A percentile compares a stretch with the other conserved stretches of the same genome.
These are phyloP conservation scores for Zopfia rhizophila DNA, from an alignment of 2,329 filamentous ascomycete genomes.

Conservation along the genomic window DNA sequence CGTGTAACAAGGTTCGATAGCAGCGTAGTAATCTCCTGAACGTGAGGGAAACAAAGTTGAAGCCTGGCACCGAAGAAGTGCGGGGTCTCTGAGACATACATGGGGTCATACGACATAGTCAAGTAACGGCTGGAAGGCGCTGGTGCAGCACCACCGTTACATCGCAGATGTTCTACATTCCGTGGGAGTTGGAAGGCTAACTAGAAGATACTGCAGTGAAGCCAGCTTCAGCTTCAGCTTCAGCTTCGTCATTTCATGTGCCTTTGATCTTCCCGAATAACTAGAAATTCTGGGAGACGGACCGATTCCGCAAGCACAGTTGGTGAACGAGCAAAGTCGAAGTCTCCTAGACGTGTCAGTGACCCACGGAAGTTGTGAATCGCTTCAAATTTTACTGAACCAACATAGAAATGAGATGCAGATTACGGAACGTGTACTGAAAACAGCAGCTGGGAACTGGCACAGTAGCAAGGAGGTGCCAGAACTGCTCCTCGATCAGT, in stretches of 20 bases:
- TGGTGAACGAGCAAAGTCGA: constrained; percentile 1
- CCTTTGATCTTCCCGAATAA: constrained; percentile 17
- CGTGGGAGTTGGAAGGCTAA: background rate
- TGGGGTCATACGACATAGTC: too few species aligned
- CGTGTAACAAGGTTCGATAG: background rate
- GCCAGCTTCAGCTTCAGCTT: constrained; percentile 1
- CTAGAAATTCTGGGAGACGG: constrained; percentile 8
- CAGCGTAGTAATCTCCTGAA: background rate
- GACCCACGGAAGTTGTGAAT: constrained; percentile 13
- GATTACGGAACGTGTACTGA: constrained; percentile 13
- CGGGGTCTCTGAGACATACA: too few species aligned
- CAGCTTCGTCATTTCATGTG: constrained; percentile 19
- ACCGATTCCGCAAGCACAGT: background rate
- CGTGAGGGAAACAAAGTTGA: too few species aligned
- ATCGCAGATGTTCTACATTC: too few species aligned
- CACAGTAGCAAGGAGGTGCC: constrained; percentile 15
- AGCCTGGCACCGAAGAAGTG: too few species aligned
- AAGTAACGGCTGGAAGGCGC: too few species aligned
- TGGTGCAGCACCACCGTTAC: too few species aligned
- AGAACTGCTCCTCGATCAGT: constrained; percentile 16
- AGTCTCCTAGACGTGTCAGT: constrained; percentile 12
- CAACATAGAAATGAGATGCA: constrained; percentile 2
- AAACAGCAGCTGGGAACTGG: constrained; percentile 8
- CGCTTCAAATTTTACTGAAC: constrained; percentile 10
- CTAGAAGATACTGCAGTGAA: constrained; percentile 9